Evolutionary conservation across 257 asterid species (phyloP).

Genomic region (Haberlea rhodopensis): DNA sequence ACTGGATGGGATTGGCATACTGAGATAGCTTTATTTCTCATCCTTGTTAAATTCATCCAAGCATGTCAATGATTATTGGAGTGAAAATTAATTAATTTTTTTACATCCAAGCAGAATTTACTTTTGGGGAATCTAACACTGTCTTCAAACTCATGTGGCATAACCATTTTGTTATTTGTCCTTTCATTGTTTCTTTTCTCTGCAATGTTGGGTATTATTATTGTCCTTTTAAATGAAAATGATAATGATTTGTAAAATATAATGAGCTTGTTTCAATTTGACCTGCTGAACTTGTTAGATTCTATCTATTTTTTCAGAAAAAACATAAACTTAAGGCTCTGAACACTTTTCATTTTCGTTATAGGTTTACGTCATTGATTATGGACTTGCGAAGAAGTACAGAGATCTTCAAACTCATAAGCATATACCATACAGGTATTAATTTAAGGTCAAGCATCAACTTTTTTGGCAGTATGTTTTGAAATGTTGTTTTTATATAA

Average conservation of each 20-base stretch:
- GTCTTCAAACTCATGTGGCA: no score
- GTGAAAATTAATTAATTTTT: no score
- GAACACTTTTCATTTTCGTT: conserved; percentile 15
- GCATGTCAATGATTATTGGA: no score
- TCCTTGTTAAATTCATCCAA: not conserved
- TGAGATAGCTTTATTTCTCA: not conserved
- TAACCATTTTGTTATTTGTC: no score
- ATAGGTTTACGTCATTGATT: conserved; percentile 84
- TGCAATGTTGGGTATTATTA: no score
- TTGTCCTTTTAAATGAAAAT: conserved; percentile 3
- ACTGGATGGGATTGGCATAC: not conserved
- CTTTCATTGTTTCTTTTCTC: no score
- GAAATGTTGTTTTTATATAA: no score
- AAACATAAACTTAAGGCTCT: not conserved
- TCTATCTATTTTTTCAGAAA: no score
- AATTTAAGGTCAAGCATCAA: not conserved
- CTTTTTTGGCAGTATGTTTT: not conserved
- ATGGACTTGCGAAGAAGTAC: conserved; percentile 88
- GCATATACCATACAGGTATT: conserved; percentile 83
- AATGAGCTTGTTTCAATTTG: not conserved
- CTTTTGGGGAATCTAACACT: no score
- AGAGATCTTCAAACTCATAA: conserved; percentile 78
- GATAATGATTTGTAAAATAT: not conserved
- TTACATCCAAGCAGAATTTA: no score
- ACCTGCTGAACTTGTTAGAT: not conserved